A percentile compares a stretch with the other conserved stretches of the same genome.
These are phyloP conservation scores for Psilocybe sp. DNA, from an alignment of 768 basidiomycete species.

Conservation along the genomic window DNA sequence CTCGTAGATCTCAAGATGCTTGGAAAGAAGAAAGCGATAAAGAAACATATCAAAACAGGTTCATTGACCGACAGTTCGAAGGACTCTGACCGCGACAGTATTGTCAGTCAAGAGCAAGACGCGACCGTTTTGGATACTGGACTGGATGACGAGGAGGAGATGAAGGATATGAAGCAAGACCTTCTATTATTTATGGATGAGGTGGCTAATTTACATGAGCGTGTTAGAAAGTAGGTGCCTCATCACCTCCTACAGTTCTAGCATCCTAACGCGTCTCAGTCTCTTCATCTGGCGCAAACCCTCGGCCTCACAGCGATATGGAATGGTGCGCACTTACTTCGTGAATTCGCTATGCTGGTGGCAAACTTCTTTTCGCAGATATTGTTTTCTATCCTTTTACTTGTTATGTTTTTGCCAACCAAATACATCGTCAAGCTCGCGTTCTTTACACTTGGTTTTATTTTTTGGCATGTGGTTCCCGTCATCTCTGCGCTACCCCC, in stretches of 20 bases:
- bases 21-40: too few relatives aligned
- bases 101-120: constrained; percentile 7
- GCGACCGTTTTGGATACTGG: constrained; percentile 27
- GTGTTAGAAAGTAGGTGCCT: constrained; percentile 54
- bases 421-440: constrained; percentile 45
- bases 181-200: constrained; percentile 40
- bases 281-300: constrained; percentile 69
- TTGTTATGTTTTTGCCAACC: constrained; percentile 43
- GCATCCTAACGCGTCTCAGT: constrained; percentile 27
- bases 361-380: constrained; percentile 28
- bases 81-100: not conserved
- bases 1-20: constrained; percentile 11
- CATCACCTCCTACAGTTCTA: not conserved
- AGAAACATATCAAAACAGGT: too few relatives aligned
- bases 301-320: constrained; percentile 45
- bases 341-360: not conserved
- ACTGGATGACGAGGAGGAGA: constrained; percentile 28
- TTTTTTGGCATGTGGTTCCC: constrained; percentile 66
- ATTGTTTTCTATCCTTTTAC: constrained; percentile 33
- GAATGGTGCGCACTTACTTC: constrained; percentile 32
- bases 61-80: not conserved
- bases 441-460: constrained; percentile 43
- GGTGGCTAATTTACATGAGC: constrained; percentile 60
- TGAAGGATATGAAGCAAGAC: constrained; percentile 40
- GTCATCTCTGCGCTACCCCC: constrained; percentile 50